Evolutionary conservation across 805 yeast species (phyloP).

Genomic region (Suhomyces sp.): DNA sequence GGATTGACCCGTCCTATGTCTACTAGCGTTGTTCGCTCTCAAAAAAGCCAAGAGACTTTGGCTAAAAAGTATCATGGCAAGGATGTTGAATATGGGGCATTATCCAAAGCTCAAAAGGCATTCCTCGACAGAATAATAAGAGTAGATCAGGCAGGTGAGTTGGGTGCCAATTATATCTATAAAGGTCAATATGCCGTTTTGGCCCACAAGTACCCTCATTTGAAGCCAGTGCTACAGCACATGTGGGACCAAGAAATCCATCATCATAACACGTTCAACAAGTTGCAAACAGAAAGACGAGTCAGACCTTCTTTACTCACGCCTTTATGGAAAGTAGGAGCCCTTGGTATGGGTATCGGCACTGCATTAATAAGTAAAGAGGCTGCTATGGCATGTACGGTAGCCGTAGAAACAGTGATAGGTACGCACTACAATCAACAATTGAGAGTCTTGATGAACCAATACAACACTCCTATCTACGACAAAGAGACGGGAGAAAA

Average conservation of each 20-base stretch:
- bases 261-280: constrained; percentile 83
- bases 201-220: constrained; percentile 63
- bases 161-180: constrained; percentile 92
- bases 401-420: constrained; percentile 96
- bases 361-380: constrained; percentile 88
- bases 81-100: constrained; percentile 33
- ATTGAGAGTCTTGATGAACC: constrained; percentile 68
- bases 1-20: neutral
- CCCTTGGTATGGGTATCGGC: constrained; percentile 77
- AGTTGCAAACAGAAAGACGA: constrained; percentile 67
- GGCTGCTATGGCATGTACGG: constrained; percentile 99
- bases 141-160: constrained; percentile 97
- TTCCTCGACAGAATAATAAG: constrained; percentile 72
- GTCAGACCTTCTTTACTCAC: constrained; percentile 91
- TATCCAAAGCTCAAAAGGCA: constrained; percentile 59
- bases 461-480: constrained; percentile 48
- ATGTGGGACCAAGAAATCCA: constrained; percentile 99
- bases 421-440: constrained; percentile 95
- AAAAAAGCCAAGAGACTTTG: constrained; percentile 1
- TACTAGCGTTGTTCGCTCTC: neutral
- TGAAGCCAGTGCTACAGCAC: constrained; percentile 78
- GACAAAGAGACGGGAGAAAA: constrained; percentile 34
- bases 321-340: constrained; percentile 92
- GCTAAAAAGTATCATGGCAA: constrained; percentile 19
- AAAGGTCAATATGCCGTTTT: constrained; percentile 84